phyloP scores from a whole-genome alignment of 495 filamentous ascomycete genomes.

The Penicillium mononematosum region DNA sequence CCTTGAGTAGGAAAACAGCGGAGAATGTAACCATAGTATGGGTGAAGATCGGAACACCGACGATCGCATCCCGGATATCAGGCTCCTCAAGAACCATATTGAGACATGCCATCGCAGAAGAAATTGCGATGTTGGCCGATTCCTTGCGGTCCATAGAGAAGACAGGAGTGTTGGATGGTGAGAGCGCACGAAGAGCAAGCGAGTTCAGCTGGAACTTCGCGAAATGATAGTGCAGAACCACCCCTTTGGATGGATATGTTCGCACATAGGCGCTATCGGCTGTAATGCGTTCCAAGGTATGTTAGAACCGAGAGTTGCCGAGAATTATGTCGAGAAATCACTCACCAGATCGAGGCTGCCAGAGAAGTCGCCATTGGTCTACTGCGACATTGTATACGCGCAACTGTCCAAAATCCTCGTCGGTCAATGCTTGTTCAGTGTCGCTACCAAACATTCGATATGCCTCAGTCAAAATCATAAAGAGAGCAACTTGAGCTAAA shows the following conservation, averaged over 20 bases:
- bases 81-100: constrained; percentile 56
- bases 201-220: constrained; percentile 61
- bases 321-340: constrained; percentile 5
- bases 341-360: constrained; percentile 53
- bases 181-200: constrained; percentile 53
- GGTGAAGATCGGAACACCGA: constrained; percentile 57
- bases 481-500: constrained; percentile 55
- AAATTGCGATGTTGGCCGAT: constrained; percentile 55
- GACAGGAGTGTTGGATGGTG: constrained; percentile 48
- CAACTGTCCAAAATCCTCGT: constrained; percentile 52
- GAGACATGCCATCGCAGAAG: constrained; percentile 55
- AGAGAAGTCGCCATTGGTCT: constrained; percentile 57
- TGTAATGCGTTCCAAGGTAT: constrained; percentile 17
- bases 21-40: constrained; percentile 65
- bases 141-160: constrained; percentile 56
- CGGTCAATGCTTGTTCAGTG: constrained; percentile 51
- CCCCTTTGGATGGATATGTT: constrained; percentile 58
- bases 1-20: constrained; percentile 56
- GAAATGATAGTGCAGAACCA: constrained; percentile 60
- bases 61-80: constrained; percentile 58
- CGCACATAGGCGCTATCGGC: constrained; percentile 53
- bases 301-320: not conserved
- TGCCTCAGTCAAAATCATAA: constrained; percentile 57
- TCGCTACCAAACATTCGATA: constrained; percentile 58
- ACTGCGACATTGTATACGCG: constrained; percentile 54